Evolutionary conservation across 768 basidiomycete species (phyloP).

Genomic region (Lactifluus echinatus): DNA sequence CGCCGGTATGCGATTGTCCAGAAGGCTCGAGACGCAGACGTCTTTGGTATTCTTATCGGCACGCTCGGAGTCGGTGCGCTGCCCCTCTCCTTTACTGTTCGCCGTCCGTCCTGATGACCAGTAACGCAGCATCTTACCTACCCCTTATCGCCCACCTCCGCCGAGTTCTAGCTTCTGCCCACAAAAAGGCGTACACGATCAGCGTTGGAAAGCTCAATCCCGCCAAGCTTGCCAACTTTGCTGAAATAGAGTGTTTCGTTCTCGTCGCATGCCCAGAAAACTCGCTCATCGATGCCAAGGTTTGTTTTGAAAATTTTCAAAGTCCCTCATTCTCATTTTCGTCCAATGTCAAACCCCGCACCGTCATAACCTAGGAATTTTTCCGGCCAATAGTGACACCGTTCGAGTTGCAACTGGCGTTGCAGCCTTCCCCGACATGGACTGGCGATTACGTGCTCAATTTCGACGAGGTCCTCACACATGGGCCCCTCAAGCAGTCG

Average conservation of each 20-base stretch:
- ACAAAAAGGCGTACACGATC: constrained; percentile 91
- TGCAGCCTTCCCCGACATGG: constrained; percentile 64
- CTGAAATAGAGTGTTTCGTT: constrained; percentile 93
- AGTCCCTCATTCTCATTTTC: background rate
- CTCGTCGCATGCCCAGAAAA: constrained; percentile 94
- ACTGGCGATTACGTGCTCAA: constrained; percentile 73
- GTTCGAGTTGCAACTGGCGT: constrained; percentile 77
- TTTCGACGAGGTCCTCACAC: constrained; percentile 50
- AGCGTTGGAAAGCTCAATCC: constrained; percentile 94
- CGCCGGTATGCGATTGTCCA: constrained; percentile 82
- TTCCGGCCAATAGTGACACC: constrained; percentile 88
- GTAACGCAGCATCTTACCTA: constrained; percentile 65
- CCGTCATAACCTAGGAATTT: constrained; percentile 68
- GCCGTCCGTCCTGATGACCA: background rate
- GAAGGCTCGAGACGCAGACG: constrained; percentile 83
- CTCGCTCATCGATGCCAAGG: constrained; percentile 69
- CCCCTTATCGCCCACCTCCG: constrained; percentile 82
- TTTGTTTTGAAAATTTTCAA: constrained; percentile 20
- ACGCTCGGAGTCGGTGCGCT: constrained; percentile 79
- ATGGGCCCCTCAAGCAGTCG: constrained; percentile 14
- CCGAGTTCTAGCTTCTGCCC: constrained; percentile 47
- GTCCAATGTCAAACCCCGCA: background rate
- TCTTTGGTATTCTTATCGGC: constrained; percentile 91
- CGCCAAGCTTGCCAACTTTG: constrained; percentile 89
- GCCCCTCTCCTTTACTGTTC: background rate